Conservation (phyloP, 2,329 filamentous ascomycete genomes). For the Trichoderma brevicompactum region DNA sequence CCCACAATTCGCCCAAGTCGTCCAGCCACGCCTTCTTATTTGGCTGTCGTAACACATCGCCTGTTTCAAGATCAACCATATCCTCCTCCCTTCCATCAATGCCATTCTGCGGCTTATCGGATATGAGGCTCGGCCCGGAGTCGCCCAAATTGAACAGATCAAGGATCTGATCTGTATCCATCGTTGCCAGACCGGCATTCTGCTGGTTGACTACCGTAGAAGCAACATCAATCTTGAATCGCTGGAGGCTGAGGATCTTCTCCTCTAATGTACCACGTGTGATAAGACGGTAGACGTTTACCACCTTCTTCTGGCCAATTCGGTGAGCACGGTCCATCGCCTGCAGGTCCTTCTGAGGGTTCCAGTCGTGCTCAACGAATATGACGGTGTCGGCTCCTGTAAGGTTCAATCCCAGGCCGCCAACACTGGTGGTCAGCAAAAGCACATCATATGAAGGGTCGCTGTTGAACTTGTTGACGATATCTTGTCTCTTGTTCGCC, state of each 20-base stretch:
- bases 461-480: conserved; percentile 98
- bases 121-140: conserved; percentile 67
- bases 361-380: conserved; percentile 99
- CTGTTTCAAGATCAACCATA: conserved; percentile 90
- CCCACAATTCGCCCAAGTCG: conserved; percentile 94
- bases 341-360: conserved; percentile 97
- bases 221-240: conserved; percentile 99
- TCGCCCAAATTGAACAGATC: conserved; percentile 94
- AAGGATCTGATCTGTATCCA: conserved; percentile 98
- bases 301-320: conserved; percentile 99
- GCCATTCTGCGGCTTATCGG: conserved; percentile 61
- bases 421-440: conserved; percentile 91
- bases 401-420: conserved; percentile 90
- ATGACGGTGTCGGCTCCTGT: conserved; percentile 98
- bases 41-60: conserved; percentile 89
- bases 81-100: conserved; percentile 74
- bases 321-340: conserved; percentile 98
- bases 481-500: conserved; percentile 90
- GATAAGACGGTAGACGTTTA: conserved; percentile 97
- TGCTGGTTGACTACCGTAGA: conserved; percentile 99
- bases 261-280: conserved; percentile 95
- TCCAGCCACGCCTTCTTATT: conserved; percentile 97
- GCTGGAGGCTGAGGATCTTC: conserved; percentile 96
- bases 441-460: conserved; percentile 96
- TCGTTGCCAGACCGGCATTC: conserved; percentile 89